Conservation (phyloP, 768 basidiomycete species). For the Fomitopsis serialis region DNA sequence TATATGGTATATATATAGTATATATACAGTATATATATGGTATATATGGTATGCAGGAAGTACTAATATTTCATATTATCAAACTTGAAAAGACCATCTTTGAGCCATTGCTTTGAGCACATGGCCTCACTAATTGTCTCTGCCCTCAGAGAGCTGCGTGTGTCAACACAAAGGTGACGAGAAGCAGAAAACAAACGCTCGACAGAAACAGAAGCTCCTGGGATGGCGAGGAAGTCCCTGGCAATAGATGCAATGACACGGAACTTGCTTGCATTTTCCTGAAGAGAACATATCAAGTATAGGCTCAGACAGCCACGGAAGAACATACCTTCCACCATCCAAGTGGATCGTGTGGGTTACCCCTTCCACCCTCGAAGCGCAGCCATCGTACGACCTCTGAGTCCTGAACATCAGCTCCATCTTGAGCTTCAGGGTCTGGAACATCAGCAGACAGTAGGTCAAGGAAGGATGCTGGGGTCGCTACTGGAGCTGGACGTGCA, state of each 20-base stretch:
- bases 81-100: not conserved
- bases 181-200: conserved; percentile 1
- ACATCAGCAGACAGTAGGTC: not conserved
- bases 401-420: too few species aligned
- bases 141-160: not conserved
- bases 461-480: not conserved
- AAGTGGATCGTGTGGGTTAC: not conserved
- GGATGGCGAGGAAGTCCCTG: conserved; percentile 1
- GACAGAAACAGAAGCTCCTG: conserved; percentile 2
- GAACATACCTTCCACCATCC: not conserved
- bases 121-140: conserved; percentile 2
- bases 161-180: conserved; percentile 1
- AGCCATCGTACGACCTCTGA: not conserved
- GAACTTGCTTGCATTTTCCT: not conserved
- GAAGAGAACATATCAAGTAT: not conserved
- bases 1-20: conserved; percentile 1
- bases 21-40: conserved; percentile 2
- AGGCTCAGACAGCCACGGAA: not conserved
- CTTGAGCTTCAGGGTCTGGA: too few species aligned
- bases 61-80: not conserved
- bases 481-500: not conserved
- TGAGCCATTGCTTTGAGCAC: conserved; percentile 2
- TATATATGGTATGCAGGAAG: not conserved
- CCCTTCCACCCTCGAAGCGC: not conserved
- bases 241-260: not conserved